These are phyloP conservation scores for Nitzschia sp. DNA, from an alignment of 108 stramenopile species.

Conservation along the genomic window DNA sequence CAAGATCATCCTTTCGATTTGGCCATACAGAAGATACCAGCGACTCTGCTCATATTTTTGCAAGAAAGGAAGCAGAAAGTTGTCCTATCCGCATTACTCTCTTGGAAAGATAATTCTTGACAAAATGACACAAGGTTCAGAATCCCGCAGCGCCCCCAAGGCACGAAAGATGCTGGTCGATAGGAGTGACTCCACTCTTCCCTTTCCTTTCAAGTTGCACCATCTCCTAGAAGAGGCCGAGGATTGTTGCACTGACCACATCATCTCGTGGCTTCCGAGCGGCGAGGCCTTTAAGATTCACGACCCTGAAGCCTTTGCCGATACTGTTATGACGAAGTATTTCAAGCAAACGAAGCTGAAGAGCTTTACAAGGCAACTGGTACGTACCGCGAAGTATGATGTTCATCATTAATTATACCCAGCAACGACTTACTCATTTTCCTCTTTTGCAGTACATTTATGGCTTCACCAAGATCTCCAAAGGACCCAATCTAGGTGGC, in stretches of 20 bases:
- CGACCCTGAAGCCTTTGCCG: background rate
- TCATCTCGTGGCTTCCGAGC: constrained; percentile 31
- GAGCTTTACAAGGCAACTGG: constrained; percentile 11
- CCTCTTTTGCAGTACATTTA: constrained; percentile 26
- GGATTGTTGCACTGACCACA: background rate
- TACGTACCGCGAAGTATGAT: background rate
- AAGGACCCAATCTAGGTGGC: constrained; percentile 40
- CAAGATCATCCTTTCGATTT: too few species aligned
- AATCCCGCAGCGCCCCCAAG: too few species aligned
- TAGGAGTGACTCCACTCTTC: constrained; percentile 10
- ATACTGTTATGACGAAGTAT: background rate
- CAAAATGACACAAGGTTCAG: too few species aligned
- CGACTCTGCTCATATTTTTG: too few species aligned
- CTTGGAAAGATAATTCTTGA: too few species aligned
- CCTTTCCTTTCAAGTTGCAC: constrained; percentile 22
- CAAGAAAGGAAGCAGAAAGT: too few species aligned
- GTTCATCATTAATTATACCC: too few species aligned
- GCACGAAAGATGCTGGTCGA: background rate
- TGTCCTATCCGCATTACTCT: too few species aligned
- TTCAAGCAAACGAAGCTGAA: constrained; percentile 9
- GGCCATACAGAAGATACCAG: too few species aligned
- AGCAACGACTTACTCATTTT: background rate
- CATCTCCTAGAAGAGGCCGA: constrained; percentile 17
- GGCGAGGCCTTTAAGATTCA: constrained; percentile 28
- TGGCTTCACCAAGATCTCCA: constrained; percentile 23